Evolutionary conservation across 495 filamentous ascomycete genomes (phyloP), one percentile per base, ranked within the genome.

Genomic region (Cetradonia linearis): DNA sequence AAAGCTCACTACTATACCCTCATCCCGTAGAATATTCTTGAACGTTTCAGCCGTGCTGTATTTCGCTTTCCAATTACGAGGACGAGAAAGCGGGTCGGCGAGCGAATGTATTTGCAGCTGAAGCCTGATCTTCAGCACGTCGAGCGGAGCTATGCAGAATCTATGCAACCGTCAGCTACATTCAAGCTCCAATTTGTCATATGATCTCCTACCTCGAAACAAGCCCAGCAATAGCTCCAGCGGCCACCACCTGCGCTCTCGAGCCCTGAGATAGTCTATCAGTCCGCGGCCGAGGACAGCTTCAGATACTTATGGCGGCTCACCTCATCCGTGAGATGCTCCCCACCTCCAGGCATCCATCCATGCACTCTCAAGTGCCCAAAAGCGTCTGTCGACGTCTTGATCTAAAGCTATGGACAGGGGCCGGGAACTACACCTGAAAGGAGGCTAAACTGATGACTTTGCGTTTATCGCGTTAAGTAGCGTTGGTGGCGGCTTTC

Each of bases 121-220:
- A 50, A 95, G 84, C n/a, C 91, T 86, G 73, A 96, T 96, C 77
- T 96, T 96, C 74, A 95, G 83, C 61, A 96, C 91, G 72, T 96
- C 91, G 57, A 96, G 85, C 58, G 91, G 91, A 55, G 91, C 91
- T 71, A 94, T 85, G 66, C 89, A 83, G 77, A 95, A 96, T 65
- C 86, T 89, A 11, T 30, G 48, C 14, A 13, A 38, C 42, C 33
- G 37, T 59, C 27, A 60, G 40, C 50, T 23, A 30, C 13, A 16
- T 10, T 1, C 28, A 5, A 18, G 7, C 28, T 42, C 16, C 14
- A n/a, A 9, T 7, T n/a, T 40, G 40, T 16, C 20, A 30, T 33
- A 2, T 9, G 5, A 34, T 25, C 54, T 3, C 48, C 46, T 76
- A 86, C 83, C 93, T 84, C 56, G 93, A 93, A 57, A 97, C 81